A percentile compares a stretch with the other conserved stretches of the same genome.
Evolutionary conservation across 176 grass and related monocot genomes (phyloP).

Genomic region (Themeda triandra): DNA sequence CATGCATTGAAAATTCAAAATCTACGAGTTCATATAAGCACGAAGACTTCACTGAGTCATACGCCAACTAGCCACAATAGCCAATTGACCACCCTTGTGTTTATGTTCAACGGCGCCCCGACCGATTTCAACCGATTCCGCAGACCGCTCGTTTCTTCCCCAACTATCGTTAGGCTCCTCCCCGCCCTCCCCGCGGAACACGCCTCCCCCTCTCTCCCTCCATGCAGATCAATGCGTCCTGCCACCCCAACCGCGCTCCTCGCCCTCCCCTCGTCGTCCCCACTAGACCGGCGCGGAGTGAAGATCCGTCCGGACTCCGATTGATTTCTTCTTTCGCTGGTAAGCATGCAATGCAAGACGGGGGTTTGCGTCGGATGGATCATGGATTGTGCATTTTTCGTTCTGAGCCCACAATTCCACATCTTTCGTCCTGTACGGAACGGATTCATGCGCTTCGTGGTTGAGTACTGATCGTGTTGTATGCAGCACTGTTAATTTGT

Average conservation of each 20-base stretch:
- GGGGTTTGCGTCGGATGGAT: not conserved
- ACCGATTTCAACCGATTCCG: not conserved
- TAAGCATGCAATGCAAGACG: not conserved
- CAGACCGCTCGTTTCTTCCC: slow-evolving; percentile 5
- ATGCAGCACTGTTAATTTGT: not conserved
- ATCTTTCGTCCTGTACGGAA: not conserved
- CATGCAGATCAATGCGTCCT: slow-evolving; percentile 11
- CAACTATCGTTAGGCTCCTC: not conserved
- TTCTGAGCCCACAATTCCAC: not conserved
- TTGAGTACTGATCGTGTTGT: not conserved
- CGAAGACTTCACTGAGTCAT: not conserved
- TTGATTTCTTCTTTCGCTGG: not conserved
- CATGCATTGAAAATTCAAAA: not conserved
- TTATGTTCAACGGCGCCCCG: not conserved
- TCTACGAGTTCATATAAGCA: not conserved
- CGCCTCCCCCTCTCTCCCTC: not conserved
- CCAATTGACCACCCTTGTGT: not conserved
- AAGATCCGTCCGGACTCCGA: not conserved
- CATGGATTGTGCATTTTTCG: not conserved
- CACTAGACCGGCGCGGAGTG: not conserved
- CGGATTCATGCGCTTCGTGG: not conserved
- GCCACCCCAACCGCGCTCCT: not conserved
- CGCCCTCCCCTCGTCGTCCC: not conserved
- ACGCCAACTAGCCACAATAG: too few species aligned
- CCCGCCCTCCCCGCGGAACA: not conserved